Conservation (phyloP, 106 monocot species). For the Dendrobium catenatum region DNA sequence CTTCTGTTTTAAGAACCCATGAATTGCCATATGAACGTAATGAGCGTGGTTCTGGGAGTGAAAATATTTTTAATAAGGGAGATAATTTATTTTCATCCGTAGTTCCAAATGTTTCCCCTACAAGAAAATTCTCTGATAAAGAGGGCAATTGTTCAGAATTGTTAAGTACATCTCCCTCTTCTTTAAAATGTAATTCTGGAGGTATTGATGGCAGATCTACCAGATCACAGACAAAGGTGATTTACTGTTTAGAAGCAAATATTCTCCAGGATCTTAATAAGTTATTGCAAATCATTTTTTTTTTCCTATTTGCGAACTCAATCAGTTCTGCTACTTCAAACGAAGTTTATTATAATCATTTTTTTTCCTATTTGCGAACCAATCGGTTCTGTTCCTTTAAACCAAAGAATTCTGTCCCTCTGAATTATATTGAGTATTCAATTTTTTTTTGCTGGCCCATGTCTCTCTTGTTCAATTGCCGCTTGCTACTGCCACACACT, state of each 20-base stretch:
- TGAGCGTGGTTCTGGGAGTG: constrained; percentile 26
- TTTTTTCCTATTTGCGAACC: neutral
- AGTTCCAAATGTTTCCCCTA: neutral
- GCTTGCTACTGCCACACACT: neutral
- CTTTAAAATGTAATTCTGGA: neutral
- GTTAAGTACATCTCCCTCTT: neutral
- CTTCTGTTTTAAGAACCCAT: constrained; percentile 13
- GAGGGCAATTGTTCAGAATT: neutral
- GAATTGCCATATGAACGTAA: constrained; percentile 3
- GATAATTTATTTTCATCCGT: neutral
- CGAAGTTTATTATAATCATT: neutral
- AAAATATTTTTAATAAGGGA: neutral
- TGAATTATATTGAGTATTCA: neutral
- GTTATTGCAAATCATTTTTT: neutral
- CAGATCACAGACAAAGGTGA: constrained; percentile 35
- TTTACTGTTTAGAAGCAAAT: neutral
- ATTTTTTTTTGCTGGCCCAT: neutral
- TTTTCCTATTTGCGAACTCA: neutral
- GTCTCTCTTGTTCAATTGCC: neutral
- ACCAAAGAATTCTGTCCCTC: neutral
- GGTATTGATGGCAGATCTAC: constrained; percentile 21
- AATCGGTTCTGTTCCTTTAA: neutral
- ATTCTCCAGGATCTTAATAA: neutral
- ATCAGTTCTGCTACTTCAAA: neutral
- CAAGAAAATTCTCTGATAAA: constrained; percentile 9